phyloP scores from a whole-genome alignment of 306 rosid genomes.

The Rosa lucieae region DNA sequence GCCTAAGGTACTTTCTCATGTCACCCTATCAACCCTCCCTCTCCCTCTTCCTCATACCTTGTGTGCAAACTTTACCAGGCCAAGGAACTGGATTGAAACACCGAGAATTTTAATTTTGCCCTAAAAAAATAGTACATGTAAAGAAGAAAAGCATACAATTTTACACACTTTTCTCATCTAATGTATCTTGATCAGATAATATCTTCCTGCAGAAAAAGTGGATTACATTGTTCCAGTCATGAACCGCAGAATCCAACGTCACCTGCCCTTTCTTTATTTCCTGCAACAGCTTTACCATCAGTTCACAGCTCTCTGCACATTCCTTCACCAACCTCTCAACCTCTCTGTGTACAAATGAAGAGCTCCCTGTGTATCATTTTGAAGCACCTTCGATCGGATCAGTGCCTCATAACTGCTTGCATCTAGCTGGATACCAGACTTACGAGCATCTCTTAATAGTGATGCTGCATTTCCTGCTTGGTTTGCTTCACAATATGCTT shows the following conservation, averaged over 20 bases:
- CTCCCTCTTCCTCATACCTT: no score
- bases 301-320: constrained; percentile 6
- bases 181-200: no score
- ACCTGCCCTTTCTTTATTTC: background rate
- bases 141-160: no score
- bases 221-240: constrained; percentile 5
- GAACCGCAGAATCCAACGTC: background rate
- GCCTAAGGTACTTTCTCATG: no score
- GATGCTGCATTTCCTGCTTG: constrained; percentile 8
- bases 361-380: constrained; percentile 4
- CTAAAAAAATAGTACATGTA: no score
- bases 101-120: no score
- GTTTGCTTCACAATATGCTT: constrained; percentile 9
- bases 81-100: no score
- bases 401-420: constrained; percentile 2
- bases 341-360: background rate
- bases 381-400: background rate
- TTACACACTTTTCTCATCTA: no score
- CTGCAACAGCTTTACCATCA: constrained; percentile 10
- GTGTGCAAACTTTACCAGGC: no score
- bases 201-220: constrained; percentile 9
- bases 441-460: constrained; percentile 6
- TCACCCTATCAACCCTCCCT: no score
- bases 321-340: constrained; percentile 3
- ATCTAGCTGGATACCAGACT: constrained; percentile 4